Conservation (phyloP, 768 basidiomycete species). For the Hemileccinum impolitum region DNA sequence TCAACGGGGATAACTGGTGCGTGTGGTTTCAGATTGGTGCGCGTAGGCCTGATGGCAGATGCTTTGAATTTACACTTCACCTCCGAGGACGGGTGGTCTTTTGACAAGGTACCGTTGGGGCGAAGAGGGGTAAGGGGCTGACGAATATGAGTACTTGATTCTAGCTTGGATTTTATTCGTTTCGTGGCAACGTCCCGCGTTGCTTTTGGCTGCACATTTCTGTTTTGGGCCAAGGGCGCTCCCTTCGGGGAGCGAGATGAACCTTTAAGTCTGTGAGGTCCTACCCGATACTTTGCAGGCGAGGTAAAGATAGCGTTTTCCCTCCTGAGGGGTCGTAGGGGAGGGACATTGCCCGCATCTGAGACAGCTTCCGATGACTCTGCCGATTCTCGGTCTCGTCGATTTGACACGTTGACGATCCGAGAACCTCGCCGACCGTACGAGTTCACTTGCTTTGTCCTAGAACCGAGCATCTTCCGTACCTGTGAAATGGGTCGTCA, state of each 20-base stretch:
- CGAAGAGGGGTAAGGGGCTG: conserved; percentile 40
- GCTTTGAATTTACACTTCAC: conserved; percentile 23
- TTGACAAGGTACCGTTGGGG: conserved; percentile 40
- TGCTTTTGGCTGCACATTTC: conserved; percentile 23
- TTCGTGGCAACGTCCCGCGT: conserved; percentile 11
- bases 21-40: conserved; percentile 35
- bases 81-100: conserved; percentile 23
- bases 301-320: conserved; percentile 27
- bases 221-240: conserved; percentile 24
- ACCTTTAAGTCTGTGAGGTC: conserved; percentile 12
- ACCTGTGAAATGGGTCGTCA: too few relatives aligned
- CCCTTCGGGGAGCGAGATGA: conserved; percentile 15
- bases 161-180: conserved; percentile 10
- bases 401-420: conserved; percentile 47
- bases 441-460: conserved; percentile 62
- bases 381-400: conserved; percentile 23
- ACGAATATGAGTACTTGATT: conserved; percentile 25
- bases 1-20: conserved; percentile 59
- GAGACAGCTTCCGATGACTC: conserved; percentile 33
- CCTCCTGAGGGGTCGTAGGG: conserved; percentile 9
- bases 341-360: conserved; percentile 34
- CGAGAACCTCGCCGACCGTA: conserved; percentile 65
- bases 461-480: conserved; percentile 42
- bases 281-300: conserved; percentile 12
- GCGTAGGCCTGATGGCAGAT: conserved; percentile 10